phyloP scores from a whole-genome alignment of 352 stramenopile genomes.

The Pythium folliculosum region DNA sequence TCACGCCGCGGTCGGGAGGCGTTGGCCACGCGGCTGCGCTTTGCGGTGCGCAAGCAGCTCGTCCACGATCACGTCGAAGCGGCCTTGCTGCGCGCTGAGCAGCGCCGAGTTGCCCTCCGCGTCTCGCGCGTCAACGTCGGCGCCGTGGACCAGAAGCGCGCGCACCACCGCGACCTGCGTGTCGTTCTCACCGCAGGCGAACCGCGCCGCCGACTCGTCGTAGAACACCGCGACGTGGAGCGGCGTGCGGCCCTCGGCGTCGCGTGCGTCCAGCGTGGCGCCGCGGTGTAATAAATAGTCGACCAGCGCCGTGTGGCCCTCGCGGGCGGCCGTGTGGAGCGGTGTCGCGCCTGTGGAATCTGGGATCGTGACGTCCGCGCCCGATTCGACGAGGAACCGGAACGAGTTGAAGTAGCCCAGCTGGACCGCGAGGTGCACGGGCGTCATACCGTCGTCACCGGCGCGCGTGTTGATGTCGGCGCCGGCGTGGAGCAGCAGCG shows the following conservation, averaged over 20 bases:
- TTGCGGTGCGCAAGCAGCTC: constrained; percentile 4
- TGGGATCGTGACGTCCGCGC: constrained; percentile 21
- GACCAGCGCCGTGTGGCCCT: constrained; percentile 35
- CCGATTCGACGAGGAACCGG: constrained; percentile 27
- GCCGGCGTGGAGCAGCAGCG: constrained; percentile 30
- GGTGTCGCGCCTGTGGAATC: constrained; percentile 23
- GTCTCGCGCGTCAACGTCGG: constrained; percentile 8
- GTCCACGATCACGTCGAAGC: constrained; percentile 27
- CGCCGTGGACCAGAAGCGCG: constrained; percentile 11
- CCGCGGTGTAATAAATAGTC: constrained; percentile 28
- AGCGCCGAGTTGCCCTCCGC: constrained; percentile 12
- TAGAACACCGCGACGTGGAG: constrained; percentile 26
- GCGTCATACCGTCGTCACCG: constrained; percentile 28
- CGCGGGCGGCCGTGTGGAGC: constrained; percentile 33
- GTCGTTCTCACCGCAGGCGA: constrained; percentile 16
- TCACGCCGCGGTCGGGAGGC: too few relatives aligned
- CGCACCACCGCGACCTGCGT: constrained; percentile 19
- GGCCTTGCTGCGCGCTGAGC: neutral
- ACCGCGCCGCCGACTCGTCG: constrained; percentile 28
- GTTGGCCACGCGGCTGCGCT: too few relatives aligned
- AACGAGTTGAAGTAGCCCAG: constrained; percentile 24
- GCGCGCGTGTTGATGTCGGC: constrained; percentile 25
- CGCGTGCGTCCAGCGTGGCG: constrained; percentile 28
- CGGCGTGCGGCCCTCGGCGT: constrained; percentile 23
- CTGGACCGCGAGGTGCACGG: constrained; percentile 31